Base-by-base conservation (phyloP, 768 basidiomycete species). In the Hericium rajendrae region DNA sequence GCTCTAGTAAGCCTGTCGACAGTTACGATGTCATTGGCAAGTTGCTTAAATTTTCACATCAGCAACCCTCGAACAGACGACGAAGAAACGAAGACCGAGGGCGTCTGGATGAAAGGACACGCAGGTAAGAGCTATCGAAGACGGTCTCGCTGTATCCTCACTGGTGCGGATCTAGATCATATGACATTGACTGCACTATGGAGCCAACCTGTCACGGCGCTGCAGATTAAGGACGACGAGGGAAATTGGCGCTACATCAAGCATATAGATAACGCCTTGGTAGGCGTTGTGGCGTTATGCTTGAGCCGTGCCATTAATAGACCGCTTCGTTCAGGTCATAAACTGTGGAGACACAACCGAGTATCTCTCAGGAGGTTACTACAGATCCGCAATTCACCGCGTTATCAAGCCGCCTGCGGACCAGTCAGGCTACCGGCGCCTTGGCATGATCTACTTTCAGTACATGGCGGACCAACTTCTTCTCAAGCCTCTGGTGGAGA, bases 1-100 rank as follows among this genome's bases (percentile, higher is more conserved):
- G 81, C 84, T 85, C 70, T 85, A 85, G 82, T 82, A 28, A 12
- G 79, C 54, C 53, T 46, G 28, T 38, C 32, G 28, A 26, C 12
- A 54, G 12, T 49, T 22, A 16, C 37, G 15, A 40, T 18, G 12
- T 4, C n/a, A 20, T 41, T n/a, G n/a, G 3, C 22, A 46, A 55
- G 15, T n/a, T 32, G 18, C 46, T 62, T 28, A 62, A 39, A 5
- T 49, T 18, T 11, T 49, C 18, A 26, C 16, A 28, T 50, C 18
- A 73, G 72, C 56, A 68, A 70, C 53, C 72, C 70, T 13, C 68
- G 70, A 26, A 60, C 68, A 1, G 57, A 67, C 51, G 70, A 71
- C 26, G 71, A 72, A 46, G 69, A 70, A 55, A 48, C 55, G 24
- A 68, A 66, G 52, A 65, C 70, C 0, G 62, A 66, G 41, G 63